phyloP scores from a whole-genome alignment of 192 early-diverging fungal genomes.

The Jimgerdemannia flammicorona region DNA sequence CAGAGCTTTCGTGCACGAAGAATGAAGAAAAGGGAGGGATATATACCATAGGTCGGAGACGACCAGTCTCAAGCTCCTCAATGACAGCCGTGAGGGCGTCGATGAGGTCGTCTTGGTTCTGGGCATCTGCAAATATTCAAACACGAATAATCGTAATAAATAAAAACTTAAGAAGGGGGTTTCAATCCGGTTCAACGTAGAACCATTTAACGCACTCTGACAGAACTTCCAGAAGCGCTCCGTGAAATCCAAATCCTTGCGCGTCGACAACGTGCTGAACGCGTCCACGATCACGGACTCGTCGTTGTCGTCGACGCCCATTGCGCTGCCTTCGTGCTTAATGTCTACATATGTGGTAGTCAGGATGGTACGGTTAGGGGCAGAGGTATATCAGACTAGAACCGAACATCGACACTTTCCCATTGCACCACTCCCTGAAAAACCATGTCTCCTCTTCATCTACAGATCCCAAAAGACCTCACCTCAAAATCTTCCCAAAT shows the following conservation, averaged over 20 bases:
- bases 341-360: not conserved
- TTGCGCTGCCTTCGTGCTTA: not conserved
- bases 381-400: no score
- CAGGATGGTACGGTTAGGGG: no score
- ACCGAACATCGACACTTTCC: no score
- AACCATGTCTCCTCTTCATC: no score
- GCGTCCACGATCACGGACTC: not conserved
- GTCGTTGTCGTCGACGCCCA: not conserved
- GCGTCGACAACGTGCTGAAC: not conserved
- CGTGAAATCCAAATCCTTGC: not conserved
- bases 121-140: not conserved
- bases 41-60: not conserved
- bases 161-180: not conserved
- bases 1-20: no score
- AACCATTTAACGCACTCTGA: not conserved
- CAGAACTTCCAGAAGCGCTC: not conserved
- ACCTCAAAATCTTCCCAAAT: no score
- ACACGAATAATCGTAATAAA: not conserved
- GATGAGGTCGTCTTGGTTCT: not conserved
- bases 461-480: no score
- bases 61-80: not conserved
- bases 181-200: not conserved
- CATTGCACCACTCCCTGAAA: no score
- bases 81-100: not conserved
- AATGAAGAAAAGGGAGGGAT: not conserved